Conservation (phyloP, 495 filamentous ascomycete genomes). For the Xylaria scruposa region DNA sequence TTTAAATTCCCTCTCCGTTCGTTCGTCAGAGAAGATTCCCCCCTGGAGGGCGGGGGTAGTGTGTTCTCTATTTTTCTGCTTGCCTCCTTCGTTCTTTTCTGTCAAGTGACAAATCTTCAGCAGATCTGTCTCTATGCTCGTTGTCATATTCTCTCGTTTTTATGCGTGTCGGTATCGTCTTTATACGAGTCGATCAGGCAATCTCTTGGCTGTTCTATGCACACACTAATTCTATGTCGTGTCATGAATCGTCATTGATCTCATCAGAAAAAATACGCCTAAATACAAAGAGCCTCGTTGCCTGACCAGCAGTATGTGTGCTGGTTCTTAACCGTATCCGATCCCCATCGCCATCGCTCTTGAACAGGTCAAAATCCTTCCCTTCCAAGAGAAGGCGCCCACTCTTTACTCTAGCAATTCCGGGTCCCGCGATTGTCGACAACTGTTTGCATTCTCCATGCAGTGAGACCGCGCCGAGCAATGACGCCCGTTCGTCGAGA, state of each 20-base stretch:
- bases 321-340: slow-evolving; percentile 34
- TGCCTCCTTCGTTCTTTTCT: not conserved
- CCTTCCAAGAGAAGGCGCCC: slow-evolving; percentile 32
- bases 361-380: slow-evolving; percentile 26
- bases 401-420: slow-evolving; percentile 36
- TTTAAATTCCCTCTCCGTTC: slow-evolving; percentile 1
- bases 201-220: not conserved
- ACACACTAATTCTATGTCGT: slow-evolving; percentile 6
- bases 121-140: not conserved
- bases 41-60: not conserved
- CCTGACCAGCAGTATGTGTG: slow-evolving; percentile 31
- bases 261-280: slow-evolving; percentile 42
- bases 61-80: not conserved
- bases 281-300: slow-evolving; percentile 41
- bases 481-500: slow-evolving; percentile 32
- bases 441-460: slow-evolving; percentile 34
- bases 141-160: not conserved
- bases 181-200: not conserved
- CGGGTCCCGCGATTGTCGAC: slow-evolving; percentile 36
- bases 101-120: slow-evolving; percentile 18
- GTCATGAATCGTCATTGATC: slow-evolving; percentile 44
- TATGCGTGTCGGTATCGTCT: too few relatives aligned
- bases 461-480: slow-evolving; percentile 34
- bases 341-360: slow-evolving; percentile 15
- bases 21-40: not conserved